These are phyloP conservation scores for Metschnikowia orientalis DNA, from an alignment of 805 yeast species.

Conservation along the genomic window DNA sequence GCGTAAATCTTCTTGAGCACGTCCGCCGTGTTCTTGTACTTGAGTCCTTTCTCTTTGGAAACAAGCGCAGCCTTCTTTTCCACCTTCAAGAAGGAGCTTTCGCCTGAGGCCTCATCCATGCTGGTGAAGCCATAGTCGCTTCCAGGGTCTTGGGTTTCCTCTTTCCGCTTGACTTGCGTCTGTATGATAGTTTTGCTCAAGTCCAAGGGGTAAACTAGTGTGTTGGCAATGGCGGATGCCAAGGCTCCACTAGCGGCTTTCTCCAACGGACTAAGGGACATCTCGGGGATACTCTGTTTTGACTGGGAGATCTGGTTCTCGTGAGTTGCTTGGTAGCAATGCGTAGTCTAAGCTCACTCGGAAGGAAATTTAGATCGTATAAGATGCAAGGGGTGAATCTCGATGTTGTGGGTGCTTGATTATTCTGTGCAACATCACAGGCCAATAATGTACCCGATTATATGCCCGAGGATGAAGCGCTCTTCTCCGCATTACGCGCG, in stretches of 20 bases:
- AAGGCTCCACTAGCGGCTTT: constrained; percentile 79
- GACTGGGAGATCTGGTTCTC: too few relatives aligned
- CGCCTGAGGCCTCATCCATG: constrained; percentile 10
- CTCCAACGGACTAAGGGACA: constrained; percentile 57
- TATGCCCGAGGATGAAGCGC: constrained; percentile 5
- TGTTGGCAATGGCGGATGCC: constrained; percentile 76
- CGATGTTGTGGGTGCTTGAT: not conserved
- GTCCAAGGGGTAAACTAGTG: constrained; percentile 77
- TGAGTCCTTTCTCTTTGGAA: constrained; percentile 22
- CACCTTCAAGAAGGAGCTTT: constrained; percentile 16
- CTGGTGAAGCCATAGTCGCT: constrained; percentile 6
- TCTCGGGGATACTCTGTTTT: constrained; percentile 1
- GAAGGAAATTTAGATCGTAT: too few relatives aligned
- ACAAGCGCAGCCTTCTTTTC: constrained; percentile 11
- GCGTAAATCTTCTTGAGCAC: constrained; percentile 56
- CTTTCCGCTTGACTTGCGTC: constrained; percentile 48
- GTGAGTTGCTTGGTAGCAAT: too few relatives aligned
- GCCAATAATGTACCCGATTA: constrained; percentile 2
- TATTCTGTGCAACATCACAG: constrained; percentile 1
- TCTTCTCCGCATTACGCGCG: constrained; percentile 8
- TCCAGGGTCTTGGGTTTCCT: not conserved
- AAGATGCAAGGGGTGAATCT: too few relatives aligned
- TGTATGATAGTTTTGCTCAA: constrained; percentile 73
- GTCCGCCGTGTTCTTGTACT: constrained; percentile 57
- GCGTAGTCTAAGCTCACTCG: too few relatives aligned